A percentile compares a stretch with the other conserved stretches of the same genome.
Evolutionary conservation across 225 moss, liverwort and hornwort species (phyloP).

Genomic region (Neckera pumila): DNA sequence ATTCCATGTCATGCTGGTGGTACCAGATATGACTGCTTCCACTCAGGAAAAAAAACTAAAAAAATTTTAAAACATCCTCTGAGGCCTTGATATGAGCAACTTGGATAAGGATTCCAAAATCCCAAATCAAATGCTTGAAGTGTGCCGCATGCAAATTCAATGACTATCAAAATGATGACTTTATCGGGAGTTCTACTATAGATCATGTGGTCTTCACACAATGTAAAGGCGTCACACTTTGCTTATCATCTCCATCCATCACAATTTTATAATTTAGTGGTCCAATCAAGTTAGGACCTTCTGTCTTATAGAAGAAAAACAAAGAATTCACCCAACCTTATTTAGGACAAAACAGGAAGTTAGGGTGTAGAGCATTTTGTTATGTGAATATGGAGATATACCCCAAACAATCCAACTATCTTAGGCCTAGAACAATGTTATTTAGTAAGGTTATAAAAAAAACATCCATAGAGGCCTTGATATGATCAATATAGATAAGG

Average conservation of each 20-base stretch:
- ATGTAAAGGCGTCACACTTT: not conserved
- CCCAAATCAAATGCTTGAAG: not conserved
- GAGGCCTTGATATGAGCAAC: not conserved
- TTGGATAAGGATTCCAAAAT: constrained; percentile 19
- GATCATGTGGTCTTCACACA: not conserved
- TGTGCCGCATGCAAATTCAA: not conserved
- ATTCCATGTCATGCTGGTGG: no score
- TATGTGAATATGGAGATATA: not conserved
- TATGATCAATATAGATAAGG: no score
- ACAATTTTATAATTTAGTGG: not conserved
- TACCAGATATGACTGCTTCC: not conserved
- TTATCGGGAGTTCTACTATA: rapidly evolving
- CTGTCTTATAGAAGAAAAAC: not conserved
- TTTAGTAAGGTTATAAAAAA: no score
- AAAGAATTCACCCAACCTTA: no score
- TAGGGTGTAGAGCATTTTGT: no score
- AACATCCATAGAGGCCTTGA: no score
- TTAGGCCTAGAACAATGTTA: rapidly evolving
- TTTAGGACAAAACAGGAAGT: no score
- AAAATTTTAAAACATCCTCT: not conserved
- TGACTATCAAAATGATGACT: rapidly evolving
- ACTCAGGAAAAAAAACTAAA: no score
- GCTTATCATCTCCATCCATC: not conserved
- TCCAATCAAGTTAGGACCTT: not conserved
- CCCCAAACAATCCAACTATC: not conserved